Evolutionary conservation across 2,329 filamentous ascomycete genomes (phyloP).

Genomic region (Hymenoscyphus fraxineus): DNA sequence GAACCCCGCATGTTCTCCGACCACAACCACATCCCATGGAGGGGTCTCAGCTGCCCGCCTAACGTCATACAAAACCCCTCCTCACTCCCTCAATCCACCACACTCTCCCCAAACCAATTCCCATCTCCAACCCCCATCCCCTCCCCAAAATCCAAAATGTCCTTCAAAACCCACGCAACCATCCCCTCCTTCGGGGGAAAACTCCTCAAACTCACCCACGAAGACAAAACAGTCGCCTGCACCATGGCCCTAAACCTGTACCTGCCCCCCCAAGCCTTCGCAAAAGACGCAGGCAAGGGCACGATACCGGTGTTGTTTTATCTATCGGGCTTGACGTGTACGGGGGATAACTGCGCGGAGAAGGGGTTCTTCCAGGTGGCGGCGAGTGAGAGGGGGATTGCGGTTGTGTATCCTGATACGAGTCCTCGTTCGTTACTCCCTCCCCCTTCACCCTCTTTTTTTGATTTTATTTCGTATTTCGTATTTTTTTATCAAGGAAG

Average conservation of each 20-base stretch:
- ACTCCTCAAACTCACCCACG: slow-evolving; percentile 89
- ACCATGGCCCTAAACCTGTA: slow-evolving; percentile 93
- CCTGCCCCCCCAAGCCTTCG: slow-evolving; percentile 67
- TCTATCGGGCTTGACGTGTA: slow-evolving; percentile 91
- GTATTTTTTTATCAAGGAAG: too few relatives aligned
- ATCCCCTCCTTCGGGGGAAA: slow-evolving; percentile 92
- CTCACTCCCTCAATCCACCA: slow-evolving; percentile 1
- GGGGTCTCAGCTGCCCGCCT: slow-evolving; percentile 27
- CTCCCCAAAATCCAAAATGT: slow-evolving; percentile 53
- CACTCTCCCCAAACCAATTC: not conserved
- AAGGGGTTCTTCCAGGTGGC: slow-evolving; percentile 88
- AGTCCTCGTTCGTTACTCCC: slow-evolving; percentile 72
- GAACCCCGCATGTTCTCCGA: too few relatives aligned
- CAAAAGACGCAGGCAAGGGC: slow-evolving; percentile 12
- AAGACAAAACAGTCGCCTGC: slow-evolving; percentile 72
- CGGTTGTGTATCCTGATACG: slow-evolving; percentile 93
- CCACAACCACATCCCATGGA: slow-evolving; percentile 9
- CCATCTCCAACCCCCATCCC: not conserved
- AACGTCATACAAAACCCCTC: slow-evolving; percentile 25
- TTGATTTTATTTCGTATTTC: too few relatives aligned
- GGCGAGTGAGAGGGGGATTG: slow-evolving; percentile 76
- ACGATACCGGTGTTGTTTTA: slow-evolving; percentile 87
- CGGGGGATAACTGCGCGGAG: slow-evolving; percentile 78
- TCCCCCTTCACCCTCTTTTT: slow-evolving; percentile 2
- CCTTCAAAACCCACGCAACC: slow-evolving; percentile 83